phyloP scores from a whole-genome alignment of 768 basidiomycete species.

The Sarcomyxa edulis region DNA sequence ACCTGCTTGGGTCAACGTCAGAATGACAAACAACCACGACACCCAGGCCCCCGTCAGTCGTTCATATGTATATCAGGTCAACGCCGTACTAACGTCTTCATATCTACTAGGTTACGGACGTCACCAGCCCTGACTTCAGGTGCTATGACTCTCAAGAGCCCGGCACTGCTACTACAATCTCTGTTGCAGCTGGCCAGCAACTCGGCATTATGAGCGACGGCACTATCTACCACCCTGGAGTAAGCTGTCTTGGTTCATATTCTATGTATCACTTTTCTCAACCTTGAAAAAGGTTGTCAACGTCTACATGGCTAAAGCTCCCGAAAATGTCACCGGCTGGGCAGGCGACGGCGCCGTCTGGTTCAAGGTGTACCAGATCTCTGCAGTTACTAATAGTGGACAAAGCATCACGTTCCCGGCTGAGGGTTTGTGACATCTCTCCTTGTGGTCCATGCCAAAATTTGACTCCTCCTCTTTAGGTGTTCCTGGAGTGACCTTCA shows the following conservation, averaged over 20 bases:
- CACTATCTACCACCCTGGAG: slow-evolving; percentile 46
- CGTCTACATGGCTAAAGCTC: slow-evolving; percentile 35
- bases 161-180: slow-evolving; percentile 36
- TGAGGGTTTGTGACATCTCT: slow-evolving; percentile 21
- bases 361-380: slow-evolving; percentile 38
- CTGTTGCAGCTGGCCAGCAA: slow-evolving; percentile 37
- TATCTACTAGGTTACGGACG: slow-evolving; percentile 33
- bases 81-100: not conserved
- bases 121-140: slow-evolving; percentile 40
- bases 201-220: slow-evolving; percentile 37
- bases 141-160: slow-evolving; percentile 38
- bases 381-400: slow-evolving; percentile 41
- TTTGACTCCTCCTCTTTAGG: slow-evolving; percentile 8
- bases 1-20: slow-evolving; percentile 34
- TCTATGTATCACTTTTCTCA: not conserved
- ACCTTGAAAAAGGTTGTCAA: slow-evolving; percentile 14
- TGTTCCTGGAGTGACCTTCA: slow-evolving; percentile 27
- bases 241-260: slow-evolving; percentile 12
- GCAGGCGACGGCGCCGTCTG: slow-evolving; percentile 42
- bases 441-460: not conserved
- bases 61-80: not conserved
- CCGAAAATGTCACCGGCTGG: slow-evolving; percentile 30
- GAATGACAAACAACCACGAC: slow-evolving; percentile 42
- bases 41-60: slow-evolving; percentile 28
- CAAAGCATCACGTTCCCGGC: slow-evolving; percentile 40